phyloP scores from a whole-genome alignment of 805 yeast genomes.

The Cyberlindnera sargentensis region DNA sequence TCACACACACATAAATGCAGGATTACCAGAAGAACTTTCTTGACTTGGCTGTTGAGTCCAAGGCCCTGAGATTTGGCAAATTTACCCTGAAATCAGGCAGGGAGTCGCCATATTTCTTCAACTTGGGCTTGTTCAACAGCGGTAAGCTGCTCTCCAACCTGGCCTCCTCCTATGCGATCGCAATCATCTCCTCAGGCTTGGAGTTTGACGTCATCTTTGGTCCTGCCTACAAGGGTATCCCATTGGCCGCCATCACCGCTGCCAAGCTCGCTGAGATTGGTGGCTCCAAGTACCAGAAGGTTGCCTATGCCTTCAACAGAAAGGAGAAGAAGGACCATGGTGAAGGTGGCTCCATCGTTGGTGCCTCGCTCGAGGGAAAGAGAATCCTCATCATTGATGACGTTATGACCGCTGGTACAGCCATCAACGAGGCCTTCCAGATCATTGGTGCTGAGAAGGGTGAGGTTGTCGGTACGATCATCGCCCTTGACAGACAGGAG shows the following conservation, averaged over 20 bases:
- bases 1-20: constrained; percentile 14
- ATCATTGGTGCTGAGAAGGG: constrained; percentile 71
- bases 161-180: constrained; percentile 83
- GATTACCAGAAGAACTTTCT: constrained; percentile 62
- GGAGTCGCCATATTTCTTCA: constrained; percentile 92
- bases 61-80: constrained; percentile 80
- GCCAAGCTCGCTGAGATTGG: constrained; percentile 89
- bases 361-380: constrained; percentile 65
- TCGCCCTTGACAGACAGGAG: constrained; percentile 95
- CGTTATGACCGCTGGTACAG: constrained; percentile 98
- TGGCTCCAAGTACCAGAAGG: constrained; percentile 62
- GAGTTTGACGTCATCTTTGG: constrained; percentile 91
- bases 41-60: constrained; percentile 71
- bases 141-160: constrained; percentile 73
- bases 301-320: constrained; percentile 92
- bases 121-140: constrained; percentile 81
- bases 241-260: constrained; percentile 87
- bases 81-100: constrained; percentile 93
- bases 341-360: constrained; percentile 95
- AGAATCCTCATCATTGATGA: constrained; percentile 86
- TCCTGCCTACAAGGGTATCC: constrained; percentile 97
- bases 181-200: constrained; percentile 73
- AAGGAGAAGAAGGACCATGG: constrained; percentile 97
- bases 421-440: constrained; percentile 87
- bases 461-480: constrained; percentile 70